Evolutionary conservation across 179 eudicot genomes (phyloP), one percentile per base, ranked within the genome.

Genomic region (Vitellaria paradoxa): DNA sequence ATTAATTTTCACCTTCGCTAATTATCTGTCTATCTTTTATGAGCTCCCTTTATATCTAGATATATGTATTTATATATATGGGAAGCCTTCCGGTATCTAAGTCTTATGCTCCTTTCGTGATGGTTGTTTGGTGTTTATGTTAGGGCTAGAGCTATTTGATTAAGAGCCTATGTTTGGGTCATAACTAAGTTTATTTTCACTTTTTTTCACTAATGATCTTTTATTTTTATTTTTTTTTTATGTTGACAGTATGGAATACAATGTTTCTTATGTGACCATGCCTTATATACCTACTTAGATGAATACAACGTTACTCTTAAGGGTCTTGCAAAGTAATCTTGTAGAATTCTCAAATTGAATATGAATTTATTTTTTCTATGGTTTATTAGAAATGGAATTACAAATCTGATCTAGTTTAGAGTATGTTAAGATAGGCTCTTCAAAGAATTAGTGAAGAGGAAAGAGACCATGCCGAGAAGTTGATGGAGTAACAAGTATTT

Each of bases 211-310:
- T 68, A 68, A 45, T 46, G 53, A n/a, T n/a, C n/a, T n/a, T n/a
- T n/a, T 30, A 37, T 11, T 18, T 5, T 63, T 57, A 7, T 30
- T 30, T 63, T 42, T 30, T 63, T 42, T 73, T 80, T 24, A 7
- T 69, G 56, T 23, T 75, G 79, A 62, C 93, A 94, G 98, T 77
- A 97, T 94, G 74, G 97, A 94, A 82, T 94, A 93, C 93, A 95
- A 88, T 76, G 97, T 92, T 64, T 95, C 98, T 0, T 95, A 95
- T 68, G 96, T 88, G 72, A 96, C 79, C 98, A 96, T 74, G 91
- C 98, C 11, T 78, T 96, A 93, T 96, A 67, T 82, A 98, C 99
- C 57, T 96, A 96, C 85, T 96, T 96, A 65, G 96, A 96, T 65
- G 77, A 98, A 50, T 98, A 93, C 86, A 96, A 96, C 68, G 89